Base-by-base conservation (phyloP, 257 asterid genomes). In the Perilla frutescens region DNA sequence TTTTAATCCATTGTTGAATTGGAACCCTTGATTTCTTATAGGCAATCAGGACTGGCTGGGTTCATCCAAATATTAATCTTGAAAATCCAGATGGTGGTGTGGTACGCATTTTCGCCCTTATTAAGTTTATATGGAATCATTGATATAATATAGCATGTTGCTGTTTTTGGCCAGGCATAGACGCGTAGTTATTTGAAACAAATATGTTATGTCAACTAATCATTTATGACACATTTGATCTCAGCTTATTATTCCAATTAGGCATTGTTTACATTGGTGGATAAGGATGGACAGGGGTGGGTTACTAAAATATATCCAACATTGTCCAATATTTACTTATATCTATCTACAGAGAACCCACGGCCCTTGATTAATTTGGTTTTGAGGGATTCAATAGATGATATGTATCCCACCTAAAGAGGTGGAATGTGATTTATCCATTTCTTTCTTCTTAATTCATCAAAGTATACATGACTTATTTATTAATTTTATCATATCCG, bases 21-120 rank as follows among this genome's bases (percentile, higher is more conserved):
- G 66, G 53, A 58, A 13, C 12, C 32, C 56, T 82, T 56, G 62
- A 65, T 57, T 47, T 67, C 67, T 79, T 81, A 75, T 72, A 91
- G 97, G 97, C 97, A 7, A 91, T 91, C 66, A 82, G 89, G 63
- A 91, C 94, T 12, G 97, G 97, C 12, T 91, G 94, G 96, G 73
- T 91, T 79, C 97, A 91, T 86, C 97, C 97, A 71, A 91, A 91
- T 78, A 79, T 89, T 81, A 91, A 91, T 75, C 96, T 91, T 73
- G 96, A 91, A 75, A 83, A 75, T 78, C 96, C 96, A 71, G 97
- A 91, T 70, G 82, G 84, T 50, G 87, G 91, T 40, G 92, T 91
- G 96, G 97, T 91, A 89, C 58, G 90, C 26, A 13, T 53, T 64
- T 66, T 8, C 49, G 39, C 51, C 32, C 60, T 15, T 53, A 12